These are phyloP conservation scores for Trichoderma arundinaceum DNA, from an alignment of 2,329 filamentous ascomycete species.

Conservation along the genomic window DNA sequence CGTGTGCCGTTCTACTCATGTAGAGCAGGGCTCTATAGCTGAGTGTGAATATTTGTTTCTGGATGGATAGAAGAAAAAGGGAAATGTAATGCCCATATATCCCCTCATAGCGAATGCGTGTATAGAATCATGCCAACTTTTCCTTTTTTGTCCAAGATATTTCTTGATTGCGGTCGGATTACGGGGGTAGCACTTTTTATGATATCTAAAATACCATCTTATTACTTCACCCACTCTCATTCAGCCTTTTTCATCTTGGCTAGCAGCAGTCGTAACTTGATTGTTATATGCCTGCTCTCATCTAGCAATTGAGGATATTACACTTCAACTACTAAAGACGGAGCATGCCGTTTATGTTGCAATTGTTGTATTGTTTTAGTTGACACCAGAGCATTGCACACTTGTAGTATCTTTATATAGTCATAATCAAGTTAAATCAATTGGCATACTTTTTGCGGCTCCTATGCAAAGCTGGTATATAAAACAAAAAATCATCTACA, in stretches of 20 bases:
- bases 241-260: too few species aligned
- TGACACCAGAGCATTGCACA: too few species aligned
- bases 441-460: background rate
- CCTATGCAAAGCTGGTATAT: constrained; percentile 13
- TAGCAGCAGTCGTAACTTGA: too few species aligned
- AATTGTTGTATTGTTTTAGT: too few species aligned
- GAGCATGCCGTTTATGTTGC: too few species aligned
- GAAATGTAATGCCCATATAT: background rate
- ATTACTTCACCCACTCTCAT: background rate
- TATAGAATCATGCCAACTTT: constrained; percentile 15
- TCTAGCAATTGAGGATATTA: too few species aligned
- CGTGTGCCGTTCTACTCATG: constrained; percentile 35
- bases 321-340: too few species aligned
- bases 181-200: background rate
- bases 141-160: background rate
- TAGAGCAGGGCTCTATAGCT: constrained; percentile 10
- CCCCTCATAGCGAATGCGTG: constrained; percentile 14
- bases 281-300: too few species aligned
- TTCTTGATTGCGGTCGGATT: background rate
- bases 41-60: background rate
- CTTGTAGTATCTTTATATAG: too few species aligned
- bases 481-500: constrained; percentile 1
- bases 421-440: background rate
- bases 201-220: background rate
- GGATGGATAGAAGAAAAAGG: background rate